Conservation (phyloP, 2,329 filamentous ascomycete genomes). For the Beauveria sp. region DNA sequence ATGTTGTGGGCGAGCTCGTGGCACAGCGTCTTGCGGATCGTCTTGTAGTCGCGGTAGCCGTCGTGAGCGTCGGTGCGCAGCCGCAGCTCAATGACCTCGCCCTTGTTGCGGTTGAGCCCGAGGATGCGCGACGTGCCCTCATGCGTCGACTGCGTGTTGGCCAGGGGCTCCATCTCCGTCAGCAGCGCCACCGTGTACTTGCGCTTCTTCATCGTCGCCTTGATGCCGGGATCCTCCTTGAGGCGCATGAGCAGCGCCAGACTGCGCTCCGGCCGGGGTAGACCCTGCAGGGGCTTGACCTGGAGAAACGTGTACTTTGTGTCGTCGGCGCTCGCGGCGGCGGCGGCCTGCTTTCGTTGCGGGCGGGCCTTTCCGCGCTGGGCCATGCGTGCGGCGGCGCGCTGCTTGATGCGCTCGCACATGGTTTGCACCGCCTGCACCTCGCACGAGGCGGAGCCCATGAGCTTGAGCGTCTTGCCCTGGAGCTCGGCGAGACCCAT, state of each 20-base stretch:
- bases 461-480: slow-evolving; percentile 55
- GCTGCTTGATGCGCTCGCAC: slow-evolving; percentile 38
- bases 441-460: slow-evolving; percentile 56
- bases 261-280: slow-evolving; percentile 68
- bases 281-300: slow-evolving; percentile 65
- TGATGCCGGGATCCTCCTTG: slow-evolving; percentile 77
- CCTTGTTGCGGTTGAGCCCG: slow-evolving; percentile 78
- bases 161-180: slow-evolving; percentile 89
- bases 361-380: slow-evolving; percentile 22
- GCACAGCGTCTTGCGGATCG: slow-evolving; percentile 83
- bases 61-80: slow-evolving; percentile 91
- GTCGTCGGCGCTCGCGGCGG: slow-evolving; percentile 40
- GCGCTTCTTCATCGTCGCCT: slow-evolving; percentile 73
- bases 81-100: slow-evolving; percentile 84
- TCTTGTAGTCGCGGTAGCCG: slow-evolving; percentile 87
- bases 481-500: slow-evolving; percentile 41
- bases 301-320: slow-evolving; percentile 73
- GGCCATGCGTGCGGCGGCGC: slow-evolving; percentile 34
- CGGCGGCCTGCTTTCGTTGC: slow-evolving; percentile 15
- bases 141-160: slow-evolving; percentile 65
- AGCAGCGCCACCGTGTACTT: slow-evolving; percentile 77
- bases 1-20: slow-evolving; percentile 95
- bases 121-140: slow-evolving; percentile 69
- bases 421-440: slow-evolving; percentile 47
- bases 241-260: slow-evolving; percentile 67